These are phyloP conservation scores for Trichoderma parareesei DNA, from an alignment of 495 filamentous ascomycete genomes.

Conservation along the genomic window DNA sequence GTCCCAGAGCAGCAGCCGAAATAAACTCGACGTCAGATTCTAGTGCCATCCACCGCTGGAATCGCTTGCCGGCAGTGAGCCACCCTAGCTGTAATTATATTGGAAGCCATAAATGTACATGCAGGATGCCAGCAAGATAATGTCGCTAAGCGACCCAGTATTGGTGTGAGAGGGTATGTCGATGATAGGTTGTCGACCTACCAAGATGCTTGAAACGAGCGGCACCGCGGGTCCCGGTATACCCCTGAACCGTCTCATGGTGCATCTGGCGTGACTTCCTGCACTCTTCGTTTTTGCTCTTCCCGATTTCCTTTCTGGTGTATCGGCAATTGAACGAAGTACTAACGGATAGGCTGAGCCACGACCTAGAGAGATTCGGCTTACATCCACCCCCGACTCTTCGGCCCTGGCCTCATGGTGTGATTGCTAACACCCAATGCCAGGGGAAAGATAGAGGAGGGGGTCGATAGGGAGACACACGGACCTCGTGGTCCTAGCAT, in stretches of 20 bases:
- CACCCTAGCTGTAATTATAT: not conserved
- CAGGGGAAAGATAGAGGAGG: not conserved
- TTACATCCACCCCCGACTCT: not conserved
- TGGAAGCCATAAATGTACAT: not conserved
- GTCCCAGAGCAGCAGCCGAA: conserved; percentile 5
- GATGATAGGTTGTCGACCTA: not conserved
- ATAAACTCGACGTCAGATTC: not conserved
- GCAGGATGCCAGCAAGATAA: too few relatives aligned
- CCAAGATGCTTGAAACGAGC: not conserved
- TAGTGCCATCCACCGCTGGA: conserved; percentile 1
- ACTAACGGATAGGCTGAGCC: not conserved
- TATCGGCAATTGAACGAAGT: not conserved
- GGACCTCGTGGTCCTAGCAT: conserved; percentile 6
- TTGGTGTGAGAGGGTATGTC: too few relatives aligned
- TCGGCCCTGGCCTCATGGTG: not conserved
- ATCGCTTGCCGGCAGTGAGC: not conserved
- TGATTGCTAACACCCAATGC: not conserved
- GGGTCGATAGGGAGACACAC: not conserved
- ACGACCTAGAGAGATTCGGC: not conserved
- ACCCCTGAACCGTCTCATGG: not conserved
- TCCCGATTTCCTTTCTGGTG: not conserved
- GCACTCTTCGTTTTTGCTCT: not conserved
- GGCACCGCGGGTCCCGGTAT: not conserved
- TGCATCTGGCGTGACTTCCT: not conserved
- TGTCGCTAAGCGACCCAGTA: too few relatives aligned